Base-by-base conservation (phyloP, 208 protist genomes). In the Kentomonas sorsogonicus region DNA sequence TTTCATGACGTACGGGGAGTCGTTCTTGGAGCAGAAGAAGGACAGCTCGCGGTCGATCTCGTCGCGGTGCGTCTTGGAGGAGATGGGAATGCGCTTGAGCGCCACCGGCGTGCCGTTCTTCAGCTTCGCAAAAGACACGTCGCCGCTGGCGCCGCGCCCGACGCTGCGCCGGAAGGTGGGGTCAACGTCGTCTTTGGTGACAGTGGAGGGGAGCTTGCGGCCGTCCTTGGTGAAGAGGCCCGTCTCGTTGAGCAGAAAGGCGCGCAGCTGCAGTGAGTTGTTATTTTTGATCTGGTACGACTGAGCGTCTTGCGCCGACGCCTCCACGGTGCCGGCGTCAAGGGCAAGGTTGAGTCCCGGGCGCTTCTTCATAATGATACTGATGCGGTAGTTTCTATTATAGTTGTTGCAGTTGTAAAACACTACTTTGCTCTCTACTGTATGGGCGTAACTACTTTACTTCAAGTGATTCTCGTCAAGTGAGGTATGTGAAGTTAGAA, bases 221-320 rank as follows among this genome's bases (percentile, higher is more conserved):
- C 87, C 87, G 60, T 94, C 87, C 34, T 86, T 89, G 10, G 87
- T 94, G 69, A 85, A 91, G 77, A 91, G 77, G 10, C 82, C 81
- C 0, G 71, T 69, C 25, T 94, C 82, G 63, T 79, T 90, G 30
- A 94, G 72, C 29, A 89, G 69, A 36, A 94, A 94, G 1, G 87
- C 87, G 16, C 87, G 78, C n/a, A 94, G 68, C 53, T 91, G 81
- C 27, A 94, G 67, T 0, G 79, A 83, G 48, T 94, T 91, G 59
- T 90, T 90, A 66, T 81, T 91, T 51, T 85, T 86, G 45, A 94
- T 91, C 54, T 91, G 77, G 53, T 94, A 94, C 5, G 87, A 94
- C 66, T 86, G 79, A 2, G 81, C 55, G 50, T 89, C 79, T 41
- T 88, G 64, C 60, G 83, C 66, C 39, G 71, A 83, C 11, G 79